These are phyloP conservation scores for Aureobasidium zeae DNA, from an alignment of 2,329 filamentous ascomycete species.

Conservation along the genomic window DNA sequence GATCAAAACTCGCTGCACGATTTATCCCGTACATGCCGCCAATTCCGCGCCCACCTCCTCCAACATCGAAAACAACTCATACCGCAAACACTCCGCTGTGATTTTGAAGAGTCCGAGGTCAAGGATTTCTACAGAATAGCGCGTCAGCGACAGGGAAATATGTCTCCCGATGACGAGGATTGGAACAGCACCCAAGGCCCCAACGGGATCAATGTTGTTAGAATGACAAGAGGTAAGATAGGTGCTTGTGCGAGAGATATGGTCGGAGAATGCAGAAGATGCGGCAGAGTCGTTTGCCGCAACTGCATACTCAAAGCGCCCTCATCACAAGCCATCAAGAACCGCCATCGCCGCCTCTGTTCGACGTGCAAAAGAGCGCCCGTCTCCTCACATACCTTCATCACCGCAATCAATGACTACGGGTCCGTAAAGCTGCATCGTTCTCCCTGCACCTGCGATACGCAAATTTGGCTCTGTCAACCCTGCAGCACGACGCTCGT, in stretches of 20 bases:
- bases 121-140: constrained; percentile 43
- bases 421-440: constrained; percentile 21
- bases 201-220: constrained; percentile 27
- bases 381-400: constrained; percentile 35
- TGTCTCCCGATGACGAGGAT: constrained; percentile 20
- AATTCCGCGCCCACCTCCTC: constrained; percentile 66
- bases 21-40: constrained; percentile 71
- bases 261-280: constrained; percentile 74
- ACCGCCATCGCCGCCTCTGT: constrained; percentile 75
- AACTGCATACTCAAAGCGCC: constrained; percentile 86
- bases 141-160: constrained; percentile 43
- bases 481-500: constrained; percentile 68
- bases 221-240: constrained; percentile 55
- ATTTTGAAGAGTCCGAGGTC: constrained; percentile 72
- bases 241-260: constrained; percentile 77
- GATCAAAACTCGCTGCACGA: constrained; percentile 82
- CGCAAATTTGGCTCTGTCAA: constrained; percentile 74
- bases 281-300: constrained; percentile 68
- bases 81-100: constrained; percentile 67
- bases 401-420: background rate
- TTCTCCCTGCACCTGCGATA: constrained; percentile 49
- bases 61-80: constrained; percentile 69
- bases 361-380: constrained; percentile 64
- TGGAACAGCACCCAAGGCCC: constrained; percentile 23
- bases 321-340: constrained; percentile 54